Conservation (phyloP, 148 eudicot genomes). For the Polygonum maritimum region DNA sequence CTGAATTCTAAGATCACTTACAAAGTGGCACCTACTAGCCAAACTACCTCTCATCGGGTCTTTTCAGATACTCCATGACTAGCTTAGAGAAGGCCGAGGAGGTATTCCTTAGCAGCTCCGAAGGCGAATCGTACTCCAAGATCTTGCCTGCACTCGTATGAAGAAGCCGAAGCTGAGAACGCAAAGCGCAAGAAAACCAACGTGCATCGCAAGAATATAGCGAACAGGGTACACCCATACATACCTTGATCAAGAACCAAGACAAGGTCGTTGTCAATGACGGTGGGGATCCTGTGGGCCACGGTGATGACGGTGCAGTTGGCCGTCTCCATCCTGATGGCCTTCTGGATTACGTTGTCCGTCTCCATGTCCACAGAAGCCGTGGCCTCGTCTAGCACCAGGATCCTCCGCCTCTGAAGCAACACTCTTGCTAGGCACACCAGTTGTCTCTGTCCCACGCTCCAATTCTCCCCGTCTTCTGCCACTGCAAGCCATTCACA, state of each 20-base stretch:
- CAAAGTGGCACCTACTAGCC: neutral
- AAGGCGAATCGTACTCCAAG: conserved; percentile 62
- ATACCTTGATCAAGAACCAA: conserved; percentile 87
- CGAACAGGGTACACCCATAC: neutral
- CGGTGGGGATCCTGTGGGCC: conserved; percentile 74
- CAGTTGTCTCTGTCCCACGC: conserved; percentile 86
- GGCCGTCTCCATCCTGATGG: conserved; percentile 67
- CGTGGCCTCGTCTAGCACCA: conserved; percentile 87
- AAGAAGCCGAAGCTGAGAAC: neutral
- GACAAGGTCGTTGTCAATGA: conserved; percentile 83
- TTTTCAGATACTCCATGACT: conserved; percentile 52
- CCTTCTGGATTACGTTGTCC: conserved; percentile 68
- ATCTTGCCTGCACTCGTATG: conserved; percentile 47
- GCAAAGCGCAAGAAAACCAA: too few relatives aligned
- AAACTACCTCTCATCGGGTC: conserved; percentile 31
- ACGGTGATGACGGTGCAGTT: conserved; percentile 64
- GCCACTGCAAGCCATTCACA: conserved; percentile 33
- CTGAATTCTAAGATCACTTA: too few relatives aligned
- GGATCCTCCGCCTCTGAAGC: conserved; percentile 64
- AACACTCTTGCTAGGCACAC: conserved; percentile 74
- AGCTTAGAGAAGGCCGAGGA: conserved; percentile 67
- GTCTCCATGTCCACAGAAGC: conserved; percentile 88
- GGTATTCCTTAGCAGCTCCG: conserved; percentile 35
- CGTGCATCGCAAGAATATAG: too few relatives aligned
- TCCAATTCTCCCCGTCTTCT: conserved; percentile 93